Percentiles rank a stretch among this genome's conserved stretches.
Conservation (phyloP, 2,329 filamentous ascomycete genomes). For the Emergomyces orientalis region DNA sequence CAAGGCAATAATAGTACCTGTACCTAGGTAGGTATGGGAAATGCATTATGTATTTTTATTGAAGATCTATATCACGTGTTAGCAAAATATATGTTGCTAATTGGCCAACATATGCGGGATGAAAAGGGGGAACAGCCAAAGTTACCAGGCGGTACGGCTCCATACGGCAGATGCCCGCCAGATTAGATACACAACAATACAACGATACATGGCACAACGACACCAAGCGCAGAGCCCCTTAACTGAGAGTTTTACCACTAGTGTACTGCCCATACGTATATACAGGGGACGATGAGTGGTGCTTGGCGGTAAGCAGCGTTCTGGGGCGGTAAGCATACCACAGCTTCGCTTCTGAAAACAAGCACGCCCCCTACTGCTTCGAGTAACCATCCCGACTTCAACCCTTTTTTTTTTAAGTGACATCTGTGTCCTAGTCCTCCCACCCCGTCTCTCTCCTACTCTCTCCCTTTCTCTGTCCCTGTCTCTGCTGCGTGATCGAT, state of each 20-base stretch:
- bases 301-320: background rate
- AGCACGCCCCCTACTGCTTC: conserved; percentile 5
- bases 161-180: too few species aligned
- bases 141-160: background rate
- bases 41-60: too few species aligned
- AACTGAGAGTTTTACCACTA: background rate
- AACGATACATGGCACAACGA: too few species aligned
- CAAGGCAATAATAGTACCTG: too few species aligned
- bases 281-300: background rate
- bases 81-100: background rate
- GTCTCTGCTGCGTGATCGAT: conserved; percentile 19
- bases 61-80: conserved; percentile 1
- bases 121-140: conserved; percentile 5
- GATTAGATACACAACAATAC: too few species aligned
- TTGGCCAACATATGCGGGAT: background rate
- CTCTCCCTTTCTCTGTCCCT: conserved; percentile 10
- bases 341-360: background rate
- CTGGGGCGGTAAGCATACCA: background rate
- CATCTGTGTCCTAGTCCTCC: conserved; percentile 13
- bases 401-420: conserved; percentile 7
- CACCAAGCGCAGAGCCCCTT: background rate
- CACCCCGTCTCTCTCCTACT: conserved; percentile 11
- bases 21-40: too few species aligned
- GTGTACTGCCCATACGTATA: background rate
- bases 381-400: conserved; percentile 6